phyloP scores from a whole-genome alignment of 2,329 filamentous ascomycete species.

The Colletotrichum cereale region DNA sequence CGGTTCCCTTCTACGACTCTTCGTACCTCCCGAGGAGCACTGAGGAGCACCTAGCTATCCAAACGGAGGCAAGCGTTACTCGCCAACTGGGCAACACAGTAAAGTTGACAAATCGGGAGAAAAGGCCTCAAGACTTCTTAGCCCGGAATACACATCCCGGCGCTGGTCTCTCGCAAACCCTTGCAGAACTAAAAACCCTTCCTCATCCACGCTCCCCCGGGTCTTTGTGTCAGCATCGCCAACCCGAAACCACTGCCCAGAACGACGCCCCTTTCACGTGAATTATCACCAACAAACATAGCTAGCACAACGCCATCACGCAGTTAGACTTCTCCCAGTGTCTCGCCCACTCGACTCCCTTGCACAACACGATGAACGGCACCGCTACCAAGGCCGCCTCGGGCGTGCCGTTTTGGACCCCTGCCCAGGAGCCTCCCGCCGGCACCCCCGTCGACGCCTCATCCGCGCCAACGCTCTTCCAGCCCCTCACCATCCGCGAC shows the following conservation, averaged over 20 bases:
- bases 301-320: not conserved
- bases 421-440: slow-evolving; percentile 64
- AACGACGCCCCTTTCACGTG: not conserved
- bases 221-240: slow-evolving; percentile 5
- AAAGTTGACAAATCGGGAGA: slow-evolving; percentile 7
- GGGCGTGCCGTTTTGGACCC: slow-evolving; percentile 66
- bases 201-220: not conserved
- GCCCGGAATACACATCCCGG: slow-evolving; percentile 10
- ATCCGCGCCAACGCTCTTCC: slow-evolving; percentile 66
- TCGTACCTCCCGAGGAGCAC: not conserved
- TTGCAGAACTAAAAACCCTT: slow-evolving; percentile 30
- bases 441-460: slow-evolving; percentile 59
- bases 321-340: not conserved
- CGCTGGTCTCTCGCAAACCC: not conserved
- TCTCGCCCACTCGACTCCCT: not conserved
- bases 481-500: slow-evolving; percentile 66
- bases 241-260: slow-evolving; percentile 25
- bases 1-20: not conserved
- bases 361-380: slow-evolving; percentile 42
- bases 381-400: slow-evolving; percentile 55
- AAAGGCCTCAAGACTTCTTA: not conserved
- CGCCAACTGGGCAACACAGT: not conserved
- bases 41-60: not conserved
- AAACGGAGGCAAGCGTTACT: not conserved
- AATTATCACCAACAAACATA: not conserved